phyloP scores from a whole-genome alignment of 2,329 filamentous ascomycete species.

The Hortaea sp. region DNA sequence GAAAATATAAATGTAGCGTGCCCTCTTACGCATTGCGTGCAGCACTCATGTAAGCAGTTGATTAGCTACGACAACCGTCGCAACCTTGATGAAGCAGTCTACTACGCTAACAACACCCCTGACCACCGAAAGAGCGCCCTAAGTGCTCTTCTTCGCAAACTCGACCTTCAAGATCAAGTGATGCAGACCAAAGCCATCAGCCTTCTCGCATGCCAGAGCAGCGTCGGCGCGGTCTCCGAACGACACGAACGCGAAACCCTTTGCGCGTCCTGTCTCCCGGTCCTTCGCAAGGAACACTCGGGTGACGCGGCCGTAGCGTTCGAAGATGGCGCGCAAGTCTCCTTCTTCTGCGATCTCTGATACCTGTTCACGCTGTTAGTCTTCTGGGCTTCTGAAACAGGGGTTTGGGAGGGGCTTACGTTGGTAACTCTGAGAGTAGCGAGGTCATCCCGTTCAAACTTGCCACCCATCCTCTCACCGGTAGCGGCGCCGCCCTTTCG shows the following conservation, averaged over 20 bases:
- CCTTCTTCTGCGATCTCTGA: conserved; percentile 95
- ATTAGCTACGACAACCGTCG: no score
- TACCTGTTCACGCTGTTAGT: conserved; percentile 47
- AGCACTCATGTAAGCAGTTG: no score
- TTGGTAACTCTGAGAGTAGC: conserved; percentile 96
- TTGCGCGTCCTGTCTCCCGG: conserved; percentile 87
- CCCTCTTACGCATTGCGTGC: no score
- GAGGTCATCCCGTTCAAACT: conserved; percentile 93
- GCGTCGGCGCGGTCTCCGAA: conserved; percentile 86
- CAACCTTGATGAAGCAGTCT: no score
- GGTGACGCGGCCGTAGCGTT: conserved; percentile 91
- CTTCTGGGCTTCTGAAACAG: neutral
- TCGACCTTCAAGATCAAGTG: conserved; percentile 80
- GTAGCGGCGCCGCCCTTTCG: conserved; percentile 50
- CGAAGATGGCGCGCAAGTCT: conserved; percentile 95
- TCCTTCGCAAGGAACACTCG: conserved; percentile 98
- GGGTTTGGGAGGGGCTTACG: conserved; percentile 46
- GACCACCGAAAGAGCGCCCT: neutral
- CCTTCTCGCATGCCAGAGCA: conserved; percentile 86
- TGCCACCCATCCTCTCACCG: conserved; percentile 81
- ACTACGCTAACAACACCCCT: no score
- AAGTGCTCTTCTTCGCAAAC: conserved; percentile 60
- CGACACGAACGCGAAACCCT: conserved; percentile 98
- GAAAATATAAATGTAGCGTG: no score
- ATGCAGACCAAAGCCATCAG: conserved; percentile 89